Conservation (phyloP, 257 asterid species). For the Nemophila menziesii region DNA sequence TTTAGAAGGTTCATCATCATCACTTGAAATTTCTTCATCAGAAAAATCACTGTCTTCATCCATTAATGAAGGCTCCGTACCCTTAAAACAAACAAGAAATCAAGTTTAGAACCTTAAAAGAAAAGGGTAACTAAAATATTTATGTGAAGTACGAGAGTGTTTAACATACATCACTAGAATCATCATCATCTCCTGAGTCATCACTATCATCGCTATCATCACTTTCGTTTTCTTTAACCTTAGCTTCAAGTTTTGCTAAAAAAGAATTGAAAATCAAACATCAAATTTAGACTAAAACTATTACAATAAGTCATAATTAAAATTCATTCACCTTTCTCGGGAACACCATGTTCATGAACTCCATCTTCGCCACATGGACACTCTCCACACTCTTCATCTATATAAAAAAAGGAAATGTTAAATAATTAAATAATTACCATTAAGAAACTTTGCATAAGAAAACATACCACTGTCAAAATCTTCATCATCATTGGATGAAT, state of each 20-base stretch:
- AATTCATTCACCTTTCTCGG: background rate
- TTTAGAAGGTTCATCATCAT: slow-evolving; percentile 25
- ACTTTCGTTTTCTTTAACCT: background rate
- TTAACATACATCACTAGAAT: slow-evolving; percentile 21
- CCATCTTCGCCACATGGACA: too few relatives aligned
- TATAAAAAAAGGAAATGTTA: slow-evolving; percentile 3
- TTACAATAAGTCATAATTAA: background rate
- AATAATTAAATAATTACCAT: background rate
- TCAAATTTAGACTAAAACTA: background rate
- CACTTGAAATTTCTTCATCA: slow-evolving; percentile 21
- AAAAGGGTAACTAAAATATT: background rate
- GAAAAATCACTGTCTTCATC: slow-evolving; percentile 10
- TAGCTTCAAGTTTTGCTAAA: slow-evolving; percentile 13
- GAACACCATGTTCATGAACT: background rate
- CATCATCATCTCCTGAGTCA: slow-evolving; percentile 10
- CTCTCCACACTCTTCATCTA: background rate
- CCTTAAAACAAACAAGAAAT: background rate
- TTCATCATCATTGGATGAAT: slow-evolving; percentile 7
- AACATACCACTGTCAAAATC: slow-evolving; percentile 1
- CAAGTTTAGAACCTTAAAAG: background rate
- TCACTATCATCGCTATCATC: background rate
- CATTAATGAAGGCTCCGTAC: slow-evolving; percentile 15
- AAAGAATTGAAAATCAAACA: background rate
- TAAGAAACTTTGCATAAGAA: background rate
- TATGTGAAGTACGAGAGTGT: background rate